Conservation (phyloP, 2,329 filamentous ascomycete species). For the Botryotinia narcissicola region DNA sequence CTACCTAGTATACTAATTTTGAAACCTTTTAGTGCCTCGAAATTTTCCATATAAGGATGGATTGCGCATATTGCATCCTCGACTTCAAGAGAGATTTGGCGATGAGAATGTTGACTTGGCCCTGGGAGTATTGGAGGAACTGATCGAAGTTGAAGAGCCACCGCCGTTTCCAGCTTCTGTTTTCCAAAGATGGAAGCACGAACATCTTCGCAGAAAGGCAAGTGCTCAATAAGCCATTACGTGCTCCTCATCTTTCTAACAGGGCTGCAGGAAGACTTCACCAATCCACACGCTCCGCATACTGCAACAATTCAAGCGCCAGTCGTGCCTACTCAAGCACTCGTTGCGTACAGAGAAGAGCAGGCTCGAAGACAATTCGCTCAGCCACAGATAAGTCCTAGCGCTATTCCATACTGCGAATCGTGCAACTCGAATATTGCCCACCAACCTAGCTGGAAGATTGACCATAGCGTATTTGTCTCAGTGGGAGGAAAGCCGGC, state of each 20-base stretch:
- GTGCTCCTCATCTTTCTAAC: constrained; percentile 5
- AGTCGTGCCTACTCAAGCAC: constrained; percentile 42
- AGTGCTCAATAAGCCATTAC: constrained; percentile 18
- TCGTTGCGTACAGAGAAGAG: constrained; percentile 41
- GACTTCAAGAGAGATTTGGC: constrained; percentile 46
- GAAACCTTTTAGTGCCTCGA: constrained; percentile 43
- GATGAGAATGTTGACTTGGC: constrained; percentile 47
- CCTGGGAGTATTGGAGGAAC: constrained; percentile 47
- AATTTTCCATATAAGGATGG: constrained; percentile 49
- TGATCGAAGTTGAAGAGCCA: constrained; percentile 47
- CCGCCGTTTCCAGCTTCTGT: constrained; percentile 47
- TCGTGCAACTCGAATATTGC: constrained; percentile 20
- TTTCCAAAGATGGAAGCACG: constrained; percentile 48
- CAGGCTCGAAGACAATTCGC: constrained; percentile 10
- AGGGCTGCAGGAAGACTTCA: constrained; percentile 38
- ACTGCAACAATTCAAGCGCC: constrained; percentile 46
- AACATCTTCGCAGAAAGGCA: constrained; percentile 47
- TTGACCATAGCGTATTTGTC: constrained; percentile 26
- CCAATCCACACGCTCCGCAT: constrained; percentile 48
- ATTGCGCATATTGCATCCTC: constrained; percentile 45
- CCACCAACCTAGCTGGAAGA: constrained; percentile 22
- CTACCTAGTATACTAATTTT: neutral
- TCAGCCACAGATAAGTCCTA: constrained; percentile 17
- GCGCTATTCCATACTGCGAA: constrained; percentile 8
- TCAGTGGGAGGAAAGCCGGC: constrained; percentile 21